A percentile compares a stretch with the other conserved stretches of the same genome.
phyloP scores from a whole-genome alignment of 768 basidiomycete species.

The Suillus variegatus region DNA sequence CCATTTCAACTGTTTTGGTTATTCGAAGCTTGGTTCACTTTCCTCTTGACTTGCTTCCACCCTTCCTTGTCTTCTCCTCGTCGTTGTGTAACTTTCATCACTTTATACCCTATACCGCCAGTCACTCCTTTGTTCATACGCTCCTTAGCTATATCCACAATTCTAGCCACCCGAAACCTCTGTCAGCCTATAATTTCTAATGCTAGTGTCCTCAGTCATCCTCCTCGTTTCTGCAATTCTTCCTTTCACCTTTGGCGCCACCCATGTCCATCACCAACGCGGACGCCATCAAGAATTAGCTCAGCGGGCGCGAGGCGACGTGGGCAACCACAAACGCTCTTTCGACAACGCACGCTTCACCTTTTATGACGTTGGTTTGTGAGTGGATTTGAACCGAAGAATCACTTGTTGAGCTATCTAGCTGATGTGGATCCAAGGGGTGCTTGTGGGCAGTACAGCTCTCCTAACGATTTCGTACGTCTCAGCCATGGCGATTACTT shows the following conservation, averaged over 20 bases:
- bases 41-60: background rate
- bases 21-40: background rate
- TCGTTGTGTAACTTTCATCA: background rate
- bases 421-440: constrained; percentile 37
- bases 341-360: constrained; percentile 44
- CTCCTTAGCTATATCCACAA: background rate
- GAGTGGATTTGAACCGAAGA: constrained; percentile 13
- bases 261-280: constrained; percentile 20
- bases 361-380: constrained; percentile 57
- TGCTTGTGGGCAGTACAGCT: constrained; percentile 51
- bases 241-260: constrained; percentile 34
- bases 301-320: constrained; percentile 41
- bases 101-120: background rate
- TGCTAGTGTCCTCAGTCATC: constrained; percentile 32
- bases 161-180: background rate
- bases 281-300: constrained; percentile 48
- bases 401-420: constrained; percentile 12
- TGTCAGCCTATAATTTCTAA: constrained; percentile 1
- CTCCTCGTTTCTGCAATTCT: constrained; percentile 36
- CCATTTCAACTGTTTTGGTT: background rate
- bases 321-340: constrained; percentile 36
- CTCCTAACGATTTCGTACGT: constrained; percentile 43
- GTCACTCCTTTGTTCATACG: background rate
- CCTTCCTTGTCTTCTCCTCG: background rate
- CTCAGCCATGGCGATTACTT: background rate